Base-by-base conservation (phyloP, 306 rosid species). In the Ceratonia siliqua region DNA sequence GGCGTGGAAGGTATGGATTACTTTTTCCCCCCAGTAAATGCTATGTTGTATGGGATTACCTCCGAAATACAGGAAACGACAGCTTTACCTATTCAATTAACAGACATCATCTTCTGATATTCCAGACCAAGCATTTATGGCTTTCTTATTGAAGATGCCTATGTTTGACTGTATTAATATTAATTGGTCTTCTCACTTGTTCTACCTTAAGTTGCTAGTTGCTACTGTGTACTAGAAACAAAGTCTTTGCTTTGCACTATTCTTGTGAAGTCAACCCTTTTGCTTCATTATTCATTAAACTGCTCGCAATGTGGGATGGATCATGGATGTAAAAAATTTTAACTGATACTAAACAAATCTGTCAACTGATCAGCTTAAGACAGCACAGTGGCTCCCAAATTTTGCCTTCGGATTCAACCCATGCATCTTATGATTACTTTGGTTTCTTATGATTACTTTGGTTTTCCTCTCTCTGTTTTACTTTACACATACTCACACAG, bases 1-100 rank as follows among this genome's bases (percentile, higher is more conserved):
- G 14, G 84, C 91, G 0, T 94, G 94, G 97, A 91, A 88, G 94
- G 97, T 91, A 66, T 11, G 5, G 7, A n/a, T 30, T 35, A 32
- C 9, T 8, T 14, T 62, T 71, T 53, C 12, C 1, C 28, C 24
- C 24, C n/a, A 42, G n/a, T 39, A 53, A 74, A 9, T 66, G n/a
- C 17, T 32, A 3, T 41, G 53, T 3, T 49, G 32, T 27, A 5
- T 62, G 15, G 21, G 20, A 21, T 39, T 36, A 17, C 9, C 48
- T 62, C 18, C 24, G 14, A 62, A 38, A 62, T 5, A 11, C 49
- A 20, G 49, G 30, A 36, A 62, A 62, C 10, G 33, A 62, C 30
- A 21, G 18, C 11, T 62, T 62, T 36, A 28, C 25, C 48, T 35
- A 13, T 11, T 18, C 8, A n/a, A 17, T 61, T 33, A 8, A 21